Percentiles rank a stretch among this genome's conserved stretches.
phyloP scores from a whole-genome alignment of 768 basidiomycete species.

The Coprinopsis strossmayeri region DNA sequence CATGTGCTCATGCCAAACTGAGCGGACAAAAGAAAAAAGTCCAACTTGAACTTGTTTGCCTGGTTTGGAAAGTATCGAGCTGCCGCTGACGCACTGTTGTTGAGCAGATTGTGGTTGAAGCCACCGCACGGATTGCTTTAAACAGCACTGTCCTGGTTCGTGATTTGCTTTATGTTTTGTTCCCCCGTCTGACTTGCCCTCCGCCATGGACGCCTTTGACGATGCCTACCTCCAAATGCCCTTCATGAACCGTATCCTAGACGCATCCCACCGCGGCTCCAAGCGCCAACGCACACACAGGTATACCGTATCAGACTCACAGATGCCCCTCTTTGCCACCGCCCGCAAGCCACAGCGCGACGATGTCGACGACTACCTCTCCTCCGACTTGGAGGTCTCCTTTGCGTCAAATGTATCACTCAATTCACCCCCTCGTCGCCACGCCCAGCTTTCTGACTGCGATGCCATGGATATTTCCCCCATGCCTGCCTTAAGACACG shows the following conservation, averaged over 20 bases:
- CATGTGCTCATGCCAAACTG: constrained; percentile 17
- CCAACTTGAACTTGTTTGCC: constrained; percentile 21
- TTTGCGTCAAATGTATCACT: constrained; percentile 82
- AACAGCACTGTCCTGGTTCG: not conserved
- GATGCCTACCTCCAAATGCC: constrained; percentile 21
- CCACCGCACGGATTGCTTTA: not conserved
- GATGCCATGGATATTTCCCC: constrained; percentile 85
- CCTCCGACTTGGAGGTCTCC: constrained; percentile 67
- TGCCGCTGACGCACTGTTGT: constrained; percentile 22
- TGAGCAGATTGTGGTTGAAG: constrained; percentile 22
- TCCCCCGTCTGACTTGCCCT: constrained; percentile 19
- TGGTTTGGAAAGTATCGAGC: constrained; percentile 14
- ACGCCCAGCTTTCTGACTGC: constrained; percentile 39
- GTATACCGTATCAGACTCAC: constrained; percentile 25
- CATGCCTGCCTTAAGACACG: constrained; percentile 29
- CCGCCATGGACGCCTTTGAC: constrained; percentile 18
- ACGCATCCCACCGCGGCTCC: constrained; percentile 28
- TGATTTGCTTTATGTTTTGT: constrained; percentile 25
- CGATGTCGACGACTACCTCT: constrained; percentile 60
- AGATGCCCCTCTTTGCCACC: constrained; percentile 51
- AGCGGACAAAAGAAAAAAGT: constrained; percentile 33
- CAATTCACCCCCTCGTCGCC: constrained; percentile 56
- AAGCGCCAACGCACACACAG: constrained; percentile 35
- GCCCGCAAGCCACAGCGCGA: constrained; percentile 44
- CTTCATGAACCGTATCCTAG: constrained; percentile 35